Conservation (phyloP, 83 land plant species). For the Picea abies region DNA sequence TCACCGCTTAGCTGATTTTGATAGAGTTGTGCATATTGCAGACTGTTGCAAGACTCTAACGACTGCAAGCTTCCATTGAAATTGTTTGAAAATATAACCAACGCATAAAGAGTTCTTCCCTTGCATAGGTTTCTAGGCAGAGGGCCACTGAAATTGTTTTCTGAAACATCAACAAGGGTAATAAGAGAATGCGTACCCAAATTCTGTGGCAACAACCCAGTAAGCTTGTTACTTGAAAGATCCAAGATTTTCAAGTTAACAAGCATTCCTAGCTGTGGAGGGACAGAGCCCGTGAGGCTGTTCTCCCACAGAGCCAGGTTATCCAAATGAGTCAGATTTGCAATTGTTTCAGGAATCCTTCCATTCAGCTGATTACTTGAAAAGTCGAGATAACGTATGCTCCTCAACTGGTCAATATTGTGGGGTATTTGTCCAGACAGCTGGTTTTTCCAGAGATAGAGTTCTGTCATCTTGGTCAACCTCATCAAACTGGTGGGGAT, state of each 20-base stretch:
- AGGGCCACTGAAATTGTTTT: neutral
- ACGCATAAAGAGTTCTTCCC: conserved; percentile 24
- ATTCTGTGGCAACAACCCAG: conserved; percentile 47
- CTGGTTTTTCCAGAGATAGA: neutral
- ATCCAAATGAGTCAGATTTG: conserved; percentile 28
- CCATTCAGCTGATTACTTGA: conserved; percentile 40
- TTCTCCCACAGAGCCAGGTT: conserved; percentile 31
- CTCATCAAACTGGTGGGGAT: conserved; percentile 5
- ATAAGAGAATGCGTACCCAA: conserved; percentile 38
- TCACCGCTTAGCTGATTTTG: conserved; percentile 45
- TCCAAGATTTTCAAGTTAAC: conserved; percentile 17
- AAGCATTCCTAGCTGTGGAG: no score
- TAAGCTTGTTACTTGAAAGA: conserved; percentile 37
- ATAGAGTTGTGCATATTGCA: conserved; percentile 34
- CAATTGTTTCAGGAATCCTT: conserved; percentile 38
- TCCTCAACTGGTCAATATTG: conserved; percentile 21
- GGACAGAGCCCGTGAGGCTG: conserved; percentile 40
- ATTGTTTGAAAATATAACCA: conserved; percentile 47
- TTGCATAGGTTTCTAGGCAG: conserved; percentile 38
- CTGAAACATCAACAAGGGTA: conserved; percentile 19
- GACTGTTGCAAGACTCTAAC: conserved; percentile 36
- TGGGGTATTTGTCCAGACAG: conserved; percentile 54
- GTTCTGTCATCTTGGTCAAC: no score
- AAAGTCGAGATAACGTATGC: conserved; percentile 39
- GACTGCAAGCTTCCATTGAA: conserved; percentile 58